These are phyloP conservation scores for Candida ascalaphidarum DNA, from an alignment of 805 yeast genomes.

Conservation along the genomic window DNA sequence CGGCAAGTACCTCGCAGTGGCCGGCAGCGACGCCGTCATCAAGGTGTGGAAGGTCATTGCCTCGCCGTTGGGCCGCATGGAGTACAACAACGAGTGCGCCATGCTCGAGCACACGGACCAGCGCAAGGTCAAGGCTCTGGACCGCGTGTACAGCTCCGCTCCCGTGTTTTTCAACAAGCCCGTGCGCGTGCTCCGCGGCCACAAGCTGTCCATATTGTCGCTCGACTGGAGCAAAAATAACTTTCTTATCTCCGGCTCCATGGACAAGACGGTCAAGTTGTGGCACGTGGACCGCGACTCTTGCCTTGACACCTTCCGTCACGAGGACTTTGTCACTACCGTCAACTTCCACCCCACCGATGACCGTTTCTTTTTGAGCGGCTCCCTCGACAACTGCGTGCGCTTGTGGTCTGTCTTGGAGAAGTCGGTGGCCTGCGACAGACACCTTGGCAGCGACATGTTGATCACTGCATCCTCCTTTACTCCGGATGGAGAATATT, in stretches of 20 bases:
- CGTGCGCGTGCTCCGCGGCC: slow-evolving; percentile 51
- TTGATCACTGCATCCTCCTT: slow-evolving; percentile 69
- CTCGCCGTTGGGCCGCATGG: slow-evolving; percentile 60
- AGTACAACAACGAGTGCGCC: slow-evolving; percentile 13
- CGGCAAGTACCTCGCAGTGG: slow-evolving; percentile 78
- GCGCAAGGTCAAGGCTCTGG: neutral
- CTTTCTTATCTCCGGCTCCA: slow-evolving; percentile 70
- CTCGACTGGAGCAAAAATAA: slow-evolving; percentile 85
- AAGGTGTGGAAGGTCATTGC: slow-evolving; percentile 75
- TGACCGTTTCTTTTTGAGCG: slow-evolving; percentile 78
- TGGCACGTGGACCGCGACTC: slow-evolving; percentile 74
- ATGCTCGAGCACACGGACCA: neutral
- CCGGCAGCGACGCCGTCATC: slow-evolving; percentile 66
- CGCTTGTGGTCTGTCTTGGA: slow-evolving; percentile 86
- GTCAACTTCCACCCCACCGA: slow-evolving; percentile 78
- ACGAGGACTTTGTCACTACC: slow-evolving; percentile 77
- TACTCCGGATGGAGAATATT: slow-evolving; percentile 53
- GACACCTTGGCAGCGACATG: slow-evolving; percentile 49
- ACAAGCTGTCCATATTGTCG: slow-evolving; percentile 60
- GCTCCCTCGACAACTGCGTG: slow-evolving; percentile 68
- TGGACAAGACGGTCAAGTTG: slow-evolving; percentile 74
- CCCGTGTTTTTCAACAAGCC: slow-evolving; percentile 76
- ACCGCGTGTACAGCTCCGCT: slow-evolving; percentile 38
- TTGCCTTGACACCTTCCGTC: slow-evolving; percentile 57
- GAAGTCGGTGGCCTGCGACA: slow-evolving; percentile 43